Base-by-base conservation (phyloP, 768 basidiomycete genomes). In the Pleurotus tuoliensis region DNA sequence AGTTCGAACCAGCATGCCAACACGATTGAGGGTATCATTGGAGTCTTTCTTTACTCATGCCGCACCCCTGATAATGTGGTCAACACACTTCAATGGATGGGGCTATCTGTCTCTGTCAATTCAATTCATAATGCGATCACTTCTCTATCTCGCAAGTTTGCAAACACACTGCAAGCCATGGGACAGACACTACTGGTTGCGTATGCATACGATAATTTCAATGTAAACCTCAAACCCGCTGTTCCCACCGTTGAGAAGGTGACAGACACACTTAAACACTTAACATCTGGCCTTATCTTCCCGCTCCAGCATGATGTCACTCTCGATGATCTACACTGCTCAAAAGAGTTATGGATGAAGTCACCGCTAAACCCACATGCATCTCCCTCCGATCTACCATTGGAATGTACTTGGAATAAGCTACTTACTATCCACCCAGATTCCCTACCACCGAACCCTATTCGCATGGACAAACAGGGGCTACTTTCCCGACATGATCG, bases 201-300 rank as follows among this genome's bases (percentile, higher is more conserved):
- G 3, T 73, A 67, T 59, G 72, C 72, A 4, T 79, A 73, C 24
- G 72, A 80, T 55, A 80, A 80, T 60, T 67, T 79, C 27, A 75
- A 80, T 58, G 64, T 77, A 3, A 62, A 73, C 37, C 57, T 77
- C 7, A 68, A 72, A 47, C 51, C 60, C 7, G 9, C 61, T 0
- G 53, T 66, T 4, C 71, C 70, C 0, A 73, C 71, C 0, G 51
- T 69, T 1, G 70, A 78, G 41, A 63, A 67, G 1, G 46, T 59
- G 2, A 16, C 37, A 1, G 62, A 62, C 0, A 64, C 59, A 0
- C 57, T 76, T 2, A 55, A 66, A 3, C 73, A 75, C 55, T 54
- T 73, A 9, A 75, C 76, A 1, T 67, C 76, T 0, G 72, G 55
- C 0, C 63, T 63, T 0, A 41, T 71, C n/a, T 38, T 77, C 18